Evolutionary conservation across 331 rosid species (phyloP).

Genomic region (Arachis monticola): DNA sequence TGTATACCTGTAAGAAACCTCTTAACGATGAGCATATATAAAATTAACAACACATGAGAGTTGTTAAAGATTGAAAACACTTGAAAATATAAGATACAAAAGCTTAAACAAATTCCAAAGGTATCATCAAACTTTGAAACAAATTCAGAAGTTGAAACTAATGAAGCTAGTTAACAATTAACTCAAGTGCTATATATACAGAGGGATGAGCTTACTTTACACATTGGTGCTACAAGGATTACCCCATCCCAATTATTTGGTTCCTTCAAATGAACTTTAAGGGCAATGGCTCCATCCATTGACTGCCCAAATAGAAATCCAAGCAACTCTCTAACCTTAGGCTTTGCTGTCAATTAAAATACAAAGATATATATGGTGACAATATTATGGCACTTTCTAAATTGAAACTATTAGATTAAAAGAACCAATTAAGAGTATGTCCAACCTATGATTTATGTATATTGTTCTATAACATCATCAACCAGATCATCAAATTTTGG

Average conservation of each 20-base stretch:
- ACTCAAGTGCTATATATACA: neutral
- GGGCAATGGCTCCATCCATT: conserved; percentile 96
- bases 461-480: conserved; percentile 74
- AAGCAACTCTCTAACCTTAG: conserved; percentile 75
- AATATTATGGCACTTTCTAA: conserved; percentile 16
- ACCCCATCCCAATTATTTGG: conserved; percentile 82
- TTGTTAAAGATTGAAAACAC: no score
- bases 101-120: no score
- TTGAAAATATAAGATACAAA: no score
- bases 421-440: neutral
- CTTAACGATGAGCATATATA: no score
- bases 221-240: conserved; percentile 94
- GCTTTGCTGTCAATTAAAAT: conserved; percentile 54
- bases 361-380: conserved; percentile 16
- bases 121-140: neutral
- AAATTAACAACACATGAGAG: no score
- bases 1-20: no score
- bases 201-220: conserved; percentile 67
- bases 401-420: conserved; percentile 8
- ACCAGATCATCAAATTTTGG: conserved; percentile 71
- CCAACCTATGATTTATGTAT: conserved; percentile 67
- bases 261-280: conserved; percentile 81
- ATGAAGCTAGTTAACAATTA: conserved; percentile 33
- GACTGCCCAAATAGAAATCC: conserved; percentile 82
- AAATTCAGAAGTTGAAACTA: conserved; percentile 23